These are phyloP conservation scores for Didymella exigua DNA, from an alignment of 2,329 filamentous ascomycete genomes.

Conservation along the genomic window DNA sequence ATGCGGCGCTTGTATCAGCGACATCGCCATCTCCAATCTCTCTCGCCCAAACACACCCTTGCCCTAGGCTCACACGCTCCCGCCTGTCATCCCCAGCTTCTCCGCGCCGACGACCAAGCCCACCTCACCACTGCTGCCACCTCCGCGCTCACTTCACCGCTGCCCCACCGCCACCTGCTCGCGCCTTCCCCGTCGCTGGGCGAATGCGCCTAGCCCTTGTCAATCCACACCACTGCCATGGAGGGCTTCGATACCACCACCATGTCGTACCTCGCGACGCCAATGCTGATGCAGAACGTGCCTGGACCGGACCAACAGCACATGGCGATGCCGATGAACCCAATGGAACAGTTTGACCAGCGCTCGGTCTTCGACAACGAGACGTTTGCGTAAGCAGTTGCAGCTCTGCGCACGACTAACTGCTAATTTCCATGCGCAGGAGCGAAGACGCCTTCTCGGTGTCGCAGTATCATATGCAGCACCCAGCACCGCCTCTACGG, in stretches of 20 bases:
- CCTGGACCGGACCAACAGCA: slow-evolving; percentile 50
- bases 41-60: slow-evolving; percentile 11
- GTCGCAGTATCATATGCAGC: slow-evolving; percentile 49
- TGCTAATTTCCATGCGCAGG: slow-evolving; percentile 46
- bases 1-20: slow-evolving; percentile 19
- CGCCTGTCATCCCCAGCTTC: slow-evolving; percentile 16
- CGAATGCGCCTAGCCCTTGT: slow-evolving; percentile 36
- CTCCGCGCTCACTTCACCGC: slow-evolving; percentile 20
- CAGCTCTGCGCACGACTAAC: not conserved
- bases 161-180: slow-evolving; percentile 15
- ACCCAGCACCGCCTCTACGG: slow-evolving; percentile 51
- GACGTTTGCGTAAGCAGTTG: slow-evolving; percentile 59
- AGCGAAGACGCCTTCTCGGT: slow-evolving; percentile 57
- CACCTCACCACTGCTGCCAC: slow-evolving; percentile 10
- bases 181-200: slow-evolving; percentile 24
- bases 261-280: slow-evolving; percentile 66
- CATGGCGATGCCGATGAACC: slow-evolving; percentile 51
- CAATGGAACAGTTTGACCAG: slow-evolving; percentile 63
- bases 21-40: slow-evolving; percentile 15
- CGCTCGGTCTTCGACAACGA: slow-evolving; percentile 66
- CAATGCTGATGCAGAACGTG: slow-evolving; percentile 61
- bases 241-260: slow-evolving; percentile 66
- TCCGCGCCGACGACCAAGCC: slow-evolving; percentile 19
- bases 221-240: slow-evolving; percentile 40
- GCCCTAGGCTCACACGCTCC: slow-evolving; percentile 5